Conservation (phyloP, 306 rosid genomes). For the Sesbania bispinosa region DNA sequence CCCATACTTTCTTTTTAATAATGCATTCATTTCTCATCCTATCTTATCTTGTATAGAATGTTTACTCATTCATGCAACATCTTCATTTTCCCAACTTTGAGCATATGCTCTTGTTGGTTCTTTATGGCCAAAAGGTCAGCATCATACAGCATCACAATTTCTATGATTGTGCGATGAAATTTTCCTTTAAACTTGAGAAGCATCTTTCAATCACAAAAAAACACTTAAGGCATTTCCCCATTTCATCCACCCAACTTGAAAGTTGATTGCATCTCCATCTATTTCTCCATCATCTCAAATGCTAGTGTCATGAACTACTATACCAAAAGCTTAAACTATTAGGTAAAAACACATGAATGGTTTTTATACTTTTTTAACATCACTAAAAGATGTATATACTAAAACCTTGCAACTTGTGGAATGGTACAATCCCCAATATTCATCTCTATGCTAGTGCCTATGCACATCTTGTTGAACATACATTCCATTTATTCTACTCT, state of each 20-base stretch:
- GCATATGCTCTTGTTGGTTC: not conserved
- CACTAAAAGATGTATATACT: not conserved
- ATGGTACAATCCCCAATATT: not conserved
- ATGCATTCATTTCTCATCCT: conserved; percentile 11
- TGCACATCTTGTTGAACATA: not conserved
- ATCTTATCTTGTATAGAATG: not conserved
- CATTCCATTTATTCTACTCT: not conserved
- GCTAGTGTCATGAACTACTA: not conserved
- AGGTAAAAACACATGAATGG: not conserved
- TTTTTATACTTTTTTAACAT: not conserved
- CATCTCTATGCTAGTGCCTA: not conserved
- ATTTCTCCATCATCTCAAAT: not conserved
- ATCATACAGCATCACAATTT: not conserved
- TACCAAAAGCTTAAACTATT: not conserved
- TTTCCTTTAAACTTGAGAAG: not conserved
- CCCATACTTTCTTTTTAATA: not conserved
- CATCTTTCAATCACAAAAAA: not conserved
- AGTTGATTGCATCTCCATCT: not conserved
- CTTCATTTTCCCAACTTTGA: not conserved
- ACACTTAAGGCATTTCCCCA: not conserved
- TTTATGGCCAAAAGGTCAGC: not conserved
- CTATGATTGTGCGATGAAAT: not conserved
- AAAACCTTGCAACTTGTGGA: not conserved
- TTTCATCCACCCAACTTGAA: conserved; percentile 5
- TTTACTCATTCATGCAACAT: not conserved